Evolutionary conservation across 257 asterid genomes (phyloP), one percentile per base, ranked within the genome.

Genomic region (Penstemon newberryi): DNA sequence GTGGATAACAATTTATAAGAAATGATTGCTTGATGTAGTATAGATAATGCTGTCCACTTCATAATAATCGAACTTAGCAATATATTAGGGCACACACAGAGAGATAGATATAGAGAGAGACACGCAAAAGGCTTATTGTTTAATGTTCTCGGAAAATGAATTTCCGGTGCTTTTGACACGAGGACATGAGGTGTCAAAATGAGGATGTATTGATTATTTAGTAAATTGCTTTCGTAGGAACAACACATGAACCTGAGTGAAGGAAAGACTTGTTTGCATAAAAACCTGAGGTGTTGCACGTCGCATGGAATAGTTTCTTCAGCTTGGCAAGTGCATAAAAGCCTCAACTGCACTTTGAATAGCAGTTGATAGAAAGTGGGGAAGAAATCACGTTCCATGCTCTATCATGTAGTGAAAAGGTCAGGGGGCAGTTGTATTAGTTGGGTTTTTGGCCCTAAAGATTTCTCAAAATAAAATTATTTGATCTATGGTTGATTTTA

Each of bases 1-100:
- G 59, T 72, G 15, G 52, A 60, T 38, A 42, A 57, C 19, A 37
- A n/a, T 33, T 63, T 12, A 5, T 56, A 7, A 9, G 63, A 19
- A 62, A 58, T 52, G 56, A 47, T 25, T 67, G 59, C 53, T 47
- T 46, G 5, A 36, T 66, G 51, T 63, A 59, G 74, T 44, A 63
- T 42, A 49, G 42, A 43, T 33, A 25, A 36, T 36, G 45, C 6
- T 18, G 37, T 33, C 44, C 38, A 46, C 38, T 36, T 69, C 53
- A 45, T 64, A 60, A 12, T 43, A 42, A 45, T 41, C 50, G 33
- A 73, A 59, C n/a, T 60, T 54, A 36, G 58, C 68, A 62, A 46
- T 61, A 49, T 38, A 60, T 43, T 68, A 18, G 8, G 25, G 36
- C 67, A 65, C 46, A 47, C 3, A 25, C 33, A 25, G 33, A 25